Evolutionary conservation across 1,139 yeast species (phyloP), one percentile per base, ranked within the genome.

Genomic region (Taiozyma sp.): DNA sequence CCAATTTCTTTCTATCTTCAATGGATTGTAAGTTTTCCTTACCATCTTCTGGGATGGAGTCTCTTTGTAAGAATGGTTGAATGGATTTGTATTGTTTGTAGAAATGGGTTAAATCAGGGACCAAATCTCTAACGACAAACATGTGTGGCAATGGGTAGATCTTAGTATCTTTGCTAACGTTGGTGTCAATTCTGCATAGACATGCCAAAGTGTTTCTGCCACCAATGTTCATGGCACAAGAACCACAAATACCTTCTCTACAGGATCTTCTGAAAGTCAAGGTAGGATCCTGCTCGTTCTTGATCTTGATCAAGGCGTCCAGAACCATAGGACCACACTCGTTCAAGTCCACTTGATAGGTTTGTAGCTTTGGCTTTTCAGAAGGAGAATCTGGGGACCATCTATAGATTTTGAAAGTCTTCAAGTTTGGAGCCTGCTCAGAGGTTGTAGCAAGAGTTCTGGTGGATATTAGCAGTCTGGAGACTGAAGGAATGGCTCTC

Each of bases 171-270:
- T 87, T 87, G 57, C 81, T 58, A 48, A 79, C 74, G 71, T 91
- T 87, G 63, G 83, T 82, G 70, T 93, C 96, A 66, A 93, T 91
- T 72, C 91, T 87, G 77, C 97, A 91, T 64, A 95, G 78, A 75
- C 99, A 93, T 43, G 99, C 99, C 66, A 93, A 79, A 36, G 99
- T 93, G 79, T 93, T 93, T 69, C 87, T 80, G 62, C 99, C 99
- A 59, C 96, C 96, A 71, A 93, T 93, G 78, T 93, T 93, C 99
- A 93, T 93, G 64, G 99, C 99, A 79, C 99, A 93, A 6, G 98
- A 93, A 48, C 99, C 99, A 76, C 99, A 93, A 63, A 93, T 95
- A 65, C 99, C 99, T 75, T 93, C 99, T 78, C 99, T 92, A 76
- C 99, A 93, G 48, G 98, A 91, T 74, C 99, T 86, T 78, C 99